Conservation (phyloP, 1,284 basidiomycete species). For the Cystobasidium sp. region DNA sequence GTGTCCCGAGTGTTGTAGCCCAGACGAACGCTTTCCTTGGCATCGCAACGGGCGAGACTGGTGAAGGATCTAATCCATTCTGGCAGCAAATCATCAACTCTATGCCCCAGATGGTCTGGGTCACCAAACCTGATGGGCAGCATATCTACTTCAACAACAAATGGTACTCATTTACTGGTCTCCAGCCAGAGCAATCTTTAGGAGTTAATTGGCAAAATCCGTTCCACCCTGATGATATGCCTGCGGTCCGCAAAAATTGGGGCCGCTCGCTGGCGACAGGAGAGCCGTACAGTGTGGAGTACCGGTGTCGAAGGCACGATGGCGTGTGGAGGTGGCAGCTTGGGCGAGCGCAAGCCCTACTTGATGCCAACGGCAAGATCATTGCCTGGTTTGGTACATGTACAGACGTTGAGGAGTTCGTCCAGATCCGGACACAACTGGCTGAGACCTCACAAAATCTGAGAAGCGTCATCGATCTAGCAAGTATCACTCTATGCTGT, state of each 20-base stretch:
- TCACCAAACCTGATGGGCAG: constrained; percentile 54
- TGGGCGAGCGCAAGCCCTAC: constrained; percentile 54
- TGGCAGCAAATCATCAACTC: constrained; percentile 46
- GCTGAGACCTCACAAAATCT: constrained; percentile 48
- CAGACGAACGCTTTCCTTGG: constrained; percentile 19
- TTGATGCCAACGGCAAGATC: constrained; percentile 53
- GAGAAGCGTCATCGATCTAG: constrained; percentile 45
- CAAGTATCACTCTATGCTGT: constrained; percentile 42
- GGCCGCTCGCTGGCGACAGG: constrained; percentile 56
- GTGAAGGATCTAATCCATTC: constrained; percentile 20
- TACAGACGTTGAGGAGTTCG: constrained; percentile 49
- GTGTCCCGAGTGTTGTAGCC: background rate
- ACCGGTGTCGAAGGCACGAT: constrained; percentile 54
- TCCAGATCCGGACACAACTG: constrained; percentile 44
- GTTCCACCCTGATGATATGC: constrained; percentile 57
- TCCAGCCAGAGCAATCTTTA: constrained; percentile 50
- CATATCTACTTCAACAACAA: constrained; percentile 49
- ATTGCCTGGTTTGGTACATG: constrained; percentile 55
- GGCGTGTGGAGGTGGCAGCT: constrained; percentile 55
- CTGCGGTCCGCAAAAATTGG: constrained; percentile 53
- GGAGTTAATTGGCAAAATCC: constrained; percentile 56
- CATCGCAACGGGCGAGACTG: background rate
- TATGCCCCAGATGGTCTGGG: constrained; percentile 56
- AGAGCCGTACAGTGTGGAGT: constrained; percentile 56
- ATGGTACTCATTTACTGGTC: constrained; percentile 55